Conservation (phyloP, 2,329 filamentous ascomycete genomes). For the Chaetomium sp. region DNA sequence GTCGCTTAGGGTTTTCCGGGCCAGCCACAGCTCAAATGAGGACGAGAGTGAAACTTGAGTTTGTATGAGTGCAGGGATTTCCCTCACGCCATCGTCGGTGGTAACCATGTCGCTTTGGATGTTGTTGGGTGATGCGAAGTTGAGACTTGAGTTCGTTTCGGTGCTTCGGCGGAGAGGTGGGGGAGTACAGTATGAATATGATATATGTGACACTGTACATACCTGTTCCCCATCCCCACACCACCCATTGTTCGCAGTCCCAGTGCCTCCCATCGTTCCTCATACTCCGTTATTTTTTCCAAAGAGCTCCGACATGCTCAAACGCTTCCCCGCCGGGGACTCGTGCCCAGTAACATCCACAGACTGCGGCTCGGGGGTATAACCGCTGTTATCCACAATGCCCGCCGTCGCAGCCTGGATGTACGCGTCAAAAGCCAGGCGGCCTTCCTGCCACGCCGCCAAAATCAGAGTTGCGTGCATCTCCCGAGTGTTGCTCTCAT, state of each 20-base stretch:
- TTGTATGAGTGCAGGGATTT: neutral
- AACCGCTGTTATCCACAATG: conserved; percentile 4
- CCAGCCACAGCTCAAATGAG: conserved; percentile 13
- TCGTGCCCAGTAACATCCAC: neutral
- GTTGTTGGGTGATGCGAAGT: neutral
- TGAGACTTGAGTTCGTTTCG: neutral
- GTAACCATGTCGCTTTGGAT: neutral
- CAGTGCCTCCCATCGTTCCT: neutral
- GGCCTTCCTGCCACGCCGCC: conserved; percentile 34
- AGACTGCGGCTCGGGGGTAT: neutral
- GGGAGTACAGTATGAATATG: neutral
- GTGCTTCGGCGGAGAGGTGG: too few relatives aligned
- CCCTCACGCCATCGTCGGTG: neutral
- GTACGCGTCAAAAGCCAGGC: conserved; percentile 17
- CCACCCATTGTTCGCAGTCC: neutral
- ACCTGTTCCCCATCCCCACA: neutral
- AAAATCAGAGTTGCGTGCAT: conserved; percentile 30
- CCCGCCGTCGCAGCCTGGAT: conserved; percentile 13
- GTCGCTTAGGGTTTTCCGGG: neutral
- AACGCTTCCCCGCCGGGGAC: conserved; percentile 30
- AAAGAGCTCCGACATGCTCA: conserved; percentile 43
- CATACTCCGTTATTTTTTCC: conserved; percentile 14
- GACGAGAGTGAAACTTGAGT: conserved; percentile 10
- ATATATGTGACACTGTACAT: neutral
- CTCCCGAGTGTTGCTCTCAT: conserved; percentile 24